A percentile compares a stretch with the other conserved stretches of the same genome.
Evolutionary conservation across 2,329 filamentous ascomycete genomes (phyloP).

Genomic region (Cadophora luteo-olivacea): DNA sequence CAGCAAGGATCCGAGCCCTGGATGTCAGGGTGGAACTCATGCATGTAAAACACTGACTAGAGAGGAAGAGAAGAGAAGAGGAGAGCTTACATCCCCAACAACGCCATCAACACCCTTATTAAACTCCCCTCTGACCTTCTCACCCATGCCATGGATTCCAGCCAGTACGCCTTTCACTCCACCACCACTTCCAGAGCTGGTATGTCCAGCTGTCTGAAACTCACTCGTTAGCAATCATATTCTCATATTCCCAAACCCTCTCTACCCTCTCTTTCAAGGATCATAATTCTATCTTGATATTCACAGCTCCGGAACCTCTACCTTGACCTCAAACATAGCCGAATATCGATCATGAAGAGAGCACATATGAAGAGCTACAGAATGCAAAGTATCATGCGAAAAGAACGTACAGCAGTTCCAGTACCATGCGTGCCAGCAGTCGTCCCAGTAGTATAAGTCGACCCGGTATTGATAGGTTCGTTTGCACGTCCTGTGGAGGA

Average conservation of each 20-base stretch:
- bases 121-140: slow-evolving; percentile 33
- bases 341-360: too few species aligned
- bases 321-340: too few species aligned
- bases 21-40: too few species aligned
- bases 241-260: background rate
- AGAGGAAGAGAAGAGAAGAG: too few species aligned
- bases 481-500: background rate
- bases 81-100: slow-evolving; percentile 29
- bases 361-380: too few species aligned
- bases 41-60: too few species aligned
- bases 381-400: too few species aligned
- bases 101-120: slow-evolving; percentile 31
- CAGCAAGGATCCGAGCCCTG: too few species aligned
- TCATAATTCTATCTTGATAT: too few species aligned
- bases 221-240: background rate
- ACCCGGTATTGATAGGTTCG: background rate
- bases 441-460: background rate
- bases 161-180: slow-evolving; percentile 27
- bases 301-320: too few species aligned
- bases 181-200: slow-evolving; percentile 5
- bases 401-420: background rate
- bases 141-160: slow-evolving; percentile 32
- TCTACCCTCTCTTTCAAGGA: too few species aligned
- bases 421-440: background rate
- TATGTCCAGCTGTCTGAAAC: background rate